Evolutionary conservation across 2,329 filamentous ascomycete species (phyloP).

Genomic region (Pseudogymnoascus sp.): DNA sequence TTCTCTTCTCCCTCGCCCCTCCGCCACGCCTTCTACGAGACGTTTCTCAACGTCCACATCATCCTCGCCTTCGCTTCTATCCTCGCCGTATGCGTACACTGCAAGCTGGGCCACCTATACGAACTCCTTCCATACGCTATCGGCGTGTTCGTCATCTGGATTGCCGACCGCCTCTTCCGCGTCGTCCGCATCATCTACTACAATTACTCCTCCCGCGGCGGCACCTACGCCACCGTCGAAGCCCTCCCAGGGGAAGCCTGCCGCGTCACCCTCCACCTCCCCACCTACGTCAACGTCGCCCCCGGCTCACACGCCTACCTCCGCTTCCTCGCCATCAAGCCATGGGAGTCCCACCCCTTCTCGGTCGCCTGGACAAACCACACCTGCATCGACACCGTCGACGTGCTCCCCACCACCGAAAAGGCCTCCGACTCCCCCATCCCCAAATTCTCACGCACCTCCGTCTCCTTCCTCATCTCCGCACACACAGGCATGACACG

Average conservation of each 20-base stretch:
- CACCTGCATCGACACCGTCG: slow-evolving; percentile 30
- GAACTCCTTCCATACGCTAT: slow-evolving; percentile 60
- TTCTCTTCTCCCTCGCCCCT: slow-evolving; percentile 68
- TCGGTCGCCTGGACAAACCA: slow-evolving; percentile 68
- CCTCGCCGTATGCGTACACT: slow-evolving; percentile 70
- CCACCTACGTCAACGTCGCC: slow-evolving; percentile 55
- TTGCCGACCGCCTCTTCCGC: slow-evolving; percentile 57
- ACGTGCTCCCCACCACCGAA: slow-evolving; percentile 33
- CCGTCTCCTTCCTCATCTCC: slow-evolving; percentile 75
- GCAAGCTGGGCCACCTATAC: slow-evolving; percentile 54
- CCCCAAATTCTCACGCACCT: slow-evolving; percentile 14
- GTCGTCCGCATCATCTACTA: slow-evolving; percentile 55
- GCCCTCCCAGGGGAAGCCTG: slow-evolving; percentile 61
- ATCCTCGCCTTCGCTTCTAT: slow-evolving; percentile 61
- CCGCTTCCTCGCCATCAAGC: slow-evolving; percentile 56
- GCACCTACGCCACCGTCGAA: slow-evolving; percentile 58
- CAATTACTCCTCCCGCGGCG: slow-evolving; percentile 47
- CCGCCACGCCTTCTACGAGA: slow-evolving; percentile 94
- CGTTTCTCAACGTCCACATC: slow-evolving; percentile 83
- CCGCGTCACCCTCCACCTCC: slow-evolving; percentile 61
- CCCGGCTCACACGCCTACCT: slow-evolving; percentile 70
- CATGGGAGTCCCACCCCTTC: slow-evolving; percentile 71
- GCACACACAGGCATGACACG: slow-evolving; percentile 84
- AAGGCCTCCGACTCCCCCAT: slow-evolving; percentile 22
- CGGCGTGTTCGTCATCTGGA: slow-evolving; percentile 69